Evolutionary conservation across 2,329 filamentous ascomycete genomes (phyloP), one percentile per base, ranked within the genome.

Genomic region (Neofusicoccum sp.): DNA sequence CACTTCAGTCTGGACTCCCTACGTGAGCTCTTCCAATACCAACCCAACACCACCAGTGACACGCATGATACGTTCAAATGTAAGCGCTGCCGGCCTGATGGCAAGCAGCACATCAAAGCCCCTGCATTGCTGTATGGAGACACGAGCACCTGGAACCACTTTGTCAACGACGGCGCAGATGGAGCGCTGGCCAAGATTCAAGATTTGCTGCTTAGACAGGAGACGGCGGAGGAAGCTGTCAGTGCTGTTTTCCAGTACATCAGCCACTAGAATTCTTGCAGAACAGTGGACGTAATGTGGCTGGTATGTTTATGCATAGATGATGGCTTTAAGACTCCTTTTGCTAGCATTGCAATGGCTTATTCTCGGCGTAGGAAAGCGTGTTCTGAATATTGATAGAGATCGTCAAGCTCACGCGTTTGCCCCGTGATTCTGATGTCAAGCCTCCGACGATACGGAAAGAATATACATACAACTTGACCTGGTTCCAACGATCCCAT

Each of bases 11-110:
- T 96, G 1, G 95, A 98, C 73, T 93, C 90, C 61, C 82, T 99
- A 52, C 86, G 94, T 37, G 95, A 99, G 76, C 82, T 99, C 33
- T 99, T 99, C 81, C 92, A 97, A 78, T 98, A 96, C 78, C 88
- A 92, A 59, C 84, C 88, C 0, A 86, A 89, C 50, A 99, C 95
- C 0, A 89, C 83, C 14, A 96, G 92, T 70, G 96, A 99, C 72
- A 99, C 95, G 0, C 95, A 99, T 75, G 95, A 98, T 73, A 98
- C 94, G 0, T 98, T 99, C 84, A 98, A 97, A 80, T 99, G 95
- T 77, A 97, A 97, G 81, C 84, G 95, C 44, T 99, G 95, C 77
- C 91, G 79, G 65, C 78, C 90, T 71, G 92, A 96, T 70, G 94
- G 94, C 0, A 89, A 85, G 65, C 95, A 99, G 77, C 86, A 85